Conservation (phyloP, 176 grass and related monocot genomes). For the Oryza coarctata region DNA sequence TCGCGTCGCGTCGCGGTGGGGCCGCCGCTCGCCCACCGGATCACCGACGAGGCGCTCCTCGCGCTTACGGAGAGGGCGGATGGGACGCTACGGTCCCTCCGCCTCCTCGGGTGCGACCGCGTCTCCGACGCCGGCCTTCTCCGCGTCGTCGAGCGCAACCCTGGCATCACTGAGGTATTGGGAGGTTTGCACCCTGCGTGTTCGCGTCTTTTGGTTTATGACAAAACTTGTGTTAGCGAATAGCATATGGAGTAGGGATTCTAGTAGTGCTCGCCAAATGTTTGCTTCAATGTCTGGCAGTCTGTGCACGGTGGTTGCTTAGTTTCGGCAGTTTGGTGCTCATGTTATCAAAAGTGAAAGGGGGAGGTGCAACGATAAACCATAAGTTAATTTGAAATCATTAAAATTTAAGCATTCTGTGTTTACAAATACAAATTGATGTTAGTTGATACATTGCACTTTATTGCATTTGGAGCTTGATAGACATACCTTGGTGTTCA, state of each 20-base stretch:
- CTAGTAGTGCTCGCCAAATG: not conserved
- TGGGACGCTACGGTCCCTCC: constrained; percentile 51
- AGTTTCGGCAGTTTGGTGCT: not conserved
- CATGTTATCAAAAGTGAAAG: not conserved
- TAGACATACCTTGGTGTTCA: not conserved
- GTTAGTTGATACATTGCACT: not conserved
- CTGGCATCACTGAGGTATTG: constrained; percentile 62
- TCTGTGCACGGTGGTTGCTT: not conserved
- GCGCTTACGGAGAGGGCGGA: constrained; percentile 33
- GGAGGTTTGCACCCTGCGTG: not conserved
- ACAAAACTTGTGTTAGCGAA: not conserved
- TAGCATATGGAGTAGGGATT: not conserved
- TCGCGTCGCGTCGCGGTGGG: constrained; percentile 44
- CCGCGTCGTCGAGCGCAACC: constrained; percentile 60
- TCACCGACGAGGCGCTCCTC: constrained; percentile 39
- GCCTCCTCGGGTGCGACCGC: constrained; percentile 53
- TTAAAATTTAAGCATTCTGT: not conserved
- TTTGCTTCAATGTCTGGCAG: constrained; percentile 13
- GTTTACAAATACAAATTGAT: not conserved
- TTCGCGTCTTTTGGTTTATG: not conserved
- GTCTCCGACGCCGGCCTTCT: constrained; percentile 67
- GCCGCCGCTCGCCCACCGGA: constrained; percentile 30
- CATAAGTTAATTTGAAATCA: not conserved
- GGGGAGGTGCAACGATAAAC: too few relatives aligned
- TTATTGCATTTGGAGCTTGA: not conserved